phyloP scores from a whole-genome alignment of 441 rosid genomes.

The Erodium moschatum region DNA sequence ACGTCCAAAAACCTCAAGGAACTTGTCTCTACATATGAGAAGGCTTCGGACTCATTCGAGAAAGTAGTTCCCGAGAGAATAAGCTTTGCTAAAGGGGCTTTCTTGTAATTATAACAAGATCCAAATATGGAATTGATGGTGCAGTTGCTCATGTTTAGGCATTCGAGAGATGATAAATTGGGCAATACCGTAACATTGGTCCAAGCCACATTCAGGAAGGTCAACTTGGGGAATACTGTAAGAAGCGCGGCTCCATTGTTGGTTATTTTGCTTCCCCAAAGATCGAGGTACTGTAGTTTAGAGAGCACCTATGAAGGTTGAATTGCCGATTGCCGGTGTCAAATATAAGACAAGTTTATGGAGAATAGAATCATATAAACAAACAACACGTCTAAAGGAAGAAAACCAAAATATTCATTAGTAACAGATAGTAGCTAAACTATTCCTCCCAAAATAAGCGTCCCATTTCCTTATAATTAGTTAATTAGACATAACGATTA shows the following conservation, averaged over 20 bases:
- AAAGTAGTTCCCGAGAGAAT: constrained; percentile 58
- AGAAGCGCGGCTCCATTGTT: constrained; percentile 48
- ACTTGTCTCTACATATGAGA: constrained; percentile 36
- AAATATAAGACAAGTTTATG: neutral
- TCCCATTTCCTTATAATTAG: neutral
- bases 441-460: neutral
- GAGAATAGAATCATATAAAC: constrained; percentile 8
- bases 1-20: constrained; percentile 52
- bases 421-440: constrained; percentile 5
- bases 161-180: constrained; percentile 49
- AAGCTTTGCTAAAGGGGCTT: constrained; percentile 52
- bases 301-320: constrained; percentile 42
- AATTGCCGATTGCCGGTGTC: neutral
- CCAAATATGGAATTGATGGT: constrained; percentile 40
- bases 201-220: constrained; percentile 76
- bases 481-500: neutral
- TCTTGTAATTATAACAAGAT: constrained; percentile 26
- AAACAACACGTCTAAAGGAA: no score
- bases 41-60: constrained; percentile 43
- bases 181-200: constrained; percentile 58
- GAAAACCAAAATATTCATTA: neutral
- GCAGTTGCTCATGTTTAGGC: constrained; percentile 76
- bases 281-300: constrained; percentile 71
- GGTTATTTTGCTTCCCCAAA: constrained; percentile 82
- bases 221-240: constrained; percentile 46